Conservation (phyloP, 1,284 basidiomycete species). For the Ceraceosorus guamensis region DNA sequence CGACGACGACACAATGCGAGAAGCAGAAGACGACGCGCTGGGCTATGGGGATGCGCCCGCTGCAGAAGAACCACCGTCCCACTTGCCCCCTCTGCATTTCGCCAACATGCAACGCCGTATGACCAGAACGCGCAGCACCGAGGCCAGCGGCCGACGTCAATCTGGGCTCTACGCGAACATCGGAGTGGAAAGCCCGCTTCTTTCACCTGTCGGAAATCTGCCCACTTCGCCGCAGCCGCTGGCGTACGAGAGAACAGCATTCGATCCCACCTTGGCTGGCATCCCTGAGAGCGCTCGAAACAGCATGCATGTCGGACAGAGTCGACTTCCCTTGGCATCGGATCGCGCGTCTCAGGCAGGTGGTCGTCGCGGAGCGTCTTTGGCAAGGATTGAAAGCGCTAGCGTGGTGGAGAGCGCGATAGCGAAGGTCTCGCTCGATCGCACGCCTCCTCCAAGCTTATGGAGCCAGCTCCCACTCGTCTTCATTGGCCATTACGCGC, state of each 20-base stretch:
- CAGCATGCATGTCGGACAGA: background rate
- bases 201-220: conserved; percentile 8
- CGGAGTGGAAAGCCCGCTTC: conserved; percentile 26
- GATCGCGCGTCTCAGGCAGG: conserved; percentile 10
- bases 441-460: conserved; percentile 8
- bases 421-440: background rate
- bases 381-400: background rate
- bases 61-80: conserved; percentile 14
- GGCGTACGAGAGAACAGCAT: conserved; percentile 11
- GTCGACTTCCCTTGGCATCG: background rate
- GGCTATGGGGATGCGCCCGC: conserved; percentile 16
- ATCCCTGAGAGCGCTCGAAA: conserved; percentile 24
- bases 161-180: conserved; percentile 38
- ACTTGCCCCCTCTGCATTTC: conserved; percentile 41
- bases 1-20: background rate
- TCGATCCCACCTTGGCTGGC: conserved; percentile 35
- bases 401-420: background rate
- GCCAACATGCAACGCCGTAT: conserved; percentile 25
- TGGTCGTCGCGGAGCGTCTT: background rate
- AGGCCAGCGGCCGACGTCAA: conserved; percentile 18
- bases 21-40: conserved; percentile 2
- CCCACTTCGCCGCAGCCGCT: background rate
- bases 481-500: conserved; percentile 45
- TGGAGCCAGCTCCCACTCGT: conserved; percentile 36
- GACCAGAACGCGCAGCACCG: conserved; percentile 2